A percentile compares a stretch with the other conserved stretches of the same genome.
Evolutionary conservation across 2,329 filamentous ascomycete genomes (phyloP).

Genomic region (Diplodia scrobiculata): DNA sequence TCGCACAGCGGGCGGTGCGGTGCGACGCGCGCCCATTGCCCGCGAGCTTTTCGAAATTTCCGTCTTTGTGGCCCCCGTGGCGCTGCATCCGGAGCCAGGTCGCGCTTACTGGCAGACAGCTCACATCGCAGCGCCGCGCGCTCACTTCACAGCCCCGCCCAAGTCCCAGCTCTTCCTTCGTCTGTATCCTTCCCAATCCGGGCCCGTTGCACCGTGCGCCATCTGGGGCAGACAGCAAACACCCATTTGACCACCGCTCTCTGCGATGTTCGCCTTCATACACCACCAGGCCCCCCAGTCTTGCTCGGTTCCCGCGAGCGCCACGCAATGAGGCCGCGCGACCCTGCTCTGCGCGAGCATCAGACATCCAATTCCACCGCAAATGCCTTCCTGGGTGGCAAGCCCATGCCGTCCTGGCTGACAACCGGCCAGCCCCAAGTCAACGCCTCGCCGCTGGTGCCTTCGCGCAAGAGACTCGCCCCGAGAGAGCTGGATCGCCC

Average conservation of each 20-base stretch:
- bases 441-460: constrained; percentile 5
- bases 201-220: constrained; percentile 12
- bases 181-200: constrained; percentile 11
- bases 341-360: constrained; percentile 5
- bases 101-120: constrained; percentile 14
- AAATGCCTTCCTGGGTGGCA: constrained; percentile 26
- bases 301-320: neutral
- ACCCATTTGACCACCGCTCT: neutral
- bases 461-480: constrained; percentile 17
- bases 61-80: neutral
- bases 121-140: constrained; percentile 6
- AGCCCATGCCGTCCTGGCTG: constrained; percentile 22
- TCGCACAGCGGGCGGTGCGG: constrained; percentile 1
- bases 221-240: constrained; percentile 4
- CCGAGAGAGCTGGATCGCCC: constrained; percentile 4
- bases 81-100: neutral
- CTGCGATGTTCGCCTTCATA: neutral
- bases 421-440: neutral
- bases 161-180: neutral
- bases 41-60: neutral
- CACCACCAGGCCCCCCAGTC: neutral
- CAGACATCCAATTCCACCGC: constrained; percentile 27
- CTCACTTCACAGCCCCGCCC: constrained; percentile 18
- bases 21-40: neutral
- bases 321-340: constrained; percentile 18